Evolutionary conservation across 1,139 yeast species (phyloP).

Genomic region (Candida labiduridarum): DNA sequence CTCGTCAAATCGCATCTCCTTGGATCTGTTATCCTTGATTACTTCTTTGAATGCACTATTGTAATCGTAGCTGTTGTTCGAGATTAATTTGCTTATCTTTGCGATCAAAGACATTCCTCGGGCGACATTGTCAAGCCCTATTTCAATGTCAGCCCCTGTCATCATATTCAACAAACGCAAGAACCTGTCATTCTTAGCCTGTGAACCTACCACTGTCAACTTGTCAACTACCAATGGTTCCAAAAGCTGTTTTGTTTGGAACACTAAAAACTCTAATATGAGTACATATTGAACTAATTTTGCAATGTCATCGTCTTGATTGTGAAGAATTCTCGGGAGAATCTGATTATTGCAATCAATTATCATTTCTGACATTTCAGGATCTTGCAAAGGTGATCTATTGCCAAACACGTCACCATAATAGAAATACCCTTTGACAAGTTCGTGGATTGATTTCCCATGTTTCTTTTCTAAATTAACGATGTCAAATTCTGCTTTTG

Average conservation of each 20-base stretch:
- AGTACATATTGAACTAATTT: constrained; percentile 46
- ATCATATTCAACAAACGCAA: constrained; percentile 29
- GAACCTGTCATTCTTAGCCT: constrained; percentile 48
- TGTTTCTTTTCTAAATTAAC: constrained; percentile 18
- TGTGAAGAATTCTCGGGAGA: constrained; percentile 14
- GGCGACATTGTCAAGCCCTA: constrained; percentile 31
- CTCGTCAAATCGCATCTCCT: background rate
- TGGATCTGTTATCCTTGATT: constrained; percentile 4
- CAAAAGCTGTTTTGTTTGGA: constrained; percentile 48
- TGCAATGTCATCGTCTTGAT: background rate
- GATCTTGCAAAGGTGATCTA: constrained; percentile 55
- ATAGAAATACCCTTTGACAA: constrained; percentile 40
- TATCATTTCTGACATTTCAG: constrained; percentile 48
- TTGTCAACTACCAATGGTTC: constrained; percentile 21
- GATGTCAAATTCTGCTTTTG: constrained; percentile 34
- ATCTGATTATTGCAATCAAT: constrained; percentile 47
- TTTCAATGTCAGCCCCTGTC: constrained; percentile 25
- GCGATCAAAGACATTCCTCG: constrained; percentile 42
- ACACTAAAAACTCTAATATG: constrained; percentile 50
- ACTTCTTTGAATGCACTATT: constrained; percentile 8
- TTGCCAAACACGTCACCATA: constrained; percentile 62
- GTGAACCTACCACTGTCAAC: constrained; percentile 53
- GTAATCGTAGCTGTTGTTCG: background rate
- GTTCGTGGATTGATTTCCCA: constrained; percentile 28
- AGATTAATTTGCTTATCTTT: constrained; percentile 12